Conservation (phyloP, 306 rosid genomes). For the Quercus parvula region DNA sequence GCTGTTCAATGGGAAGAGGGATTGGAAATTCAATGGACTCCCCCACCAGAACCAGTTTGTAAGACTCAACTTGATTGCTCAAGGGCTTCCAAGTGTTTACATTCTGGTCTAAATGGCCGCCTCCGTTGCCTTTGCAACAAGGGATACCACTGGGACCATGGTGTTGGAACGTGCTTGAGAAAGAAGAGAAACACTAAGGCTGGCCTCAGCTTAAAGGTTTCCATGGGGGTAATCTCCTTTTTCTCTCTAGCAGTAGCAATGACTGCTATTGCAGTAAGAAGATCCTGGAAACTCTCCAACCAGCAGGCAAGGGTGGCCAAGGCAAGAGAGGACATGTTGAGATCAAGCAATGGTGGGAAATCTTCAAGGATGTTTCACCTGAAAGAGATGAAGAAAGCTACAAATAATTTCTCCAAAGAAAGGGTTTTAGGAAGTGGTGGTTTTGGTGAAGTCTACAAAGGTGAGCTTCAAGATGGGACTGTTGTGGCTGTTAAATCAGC, state of each 20-base stretch:
- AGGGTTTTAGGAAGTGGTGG: slow-evolving; percentile 82
- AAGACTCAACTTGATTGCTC: slow-evolving; percentile 64
- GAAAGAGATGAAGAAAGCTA: slow-evolving; percentile 86
- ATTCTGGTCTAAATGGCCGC: slow-evolving; percentile 16
- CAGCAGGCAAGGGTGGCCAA: slow-evolving; percentile 38
- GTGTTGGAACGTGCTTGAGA: slow-evolving; percentile 50
- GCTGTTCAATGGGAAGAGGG: slow-evolving; percentile 87
- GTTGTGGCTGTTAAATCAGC: slow-evolving; percentile 87
- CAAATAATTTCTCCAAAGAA: slow-evolving; percentile 63
- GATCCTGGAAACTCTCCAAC: slow-evolving; percentile 31
- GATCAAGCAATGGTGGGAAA: slow-evolving; percentile 47
- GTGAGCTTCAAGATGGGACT: slow-evolving; percentile 75
- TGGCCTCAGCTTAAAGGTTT: slow-evolving; percentile 40
- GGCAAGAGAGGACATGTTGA: slow-evolving; percentile 59
- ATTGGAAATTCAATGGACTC: slow-evolving; percentile 83
- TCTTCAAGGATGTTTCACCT: slow-evolving; percentile 63
- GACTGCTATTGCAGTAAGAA: slow-evolving; percentile 35
- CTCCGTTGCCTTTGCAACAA: slow-evolving; percentile 65
- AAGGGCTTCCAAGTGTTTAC: slow-evolving; percentile 52
- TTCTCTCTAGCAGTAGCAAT: slow-evolving; percentile 44
- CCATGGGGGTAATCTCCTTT: slow-evolving; percentile 41
- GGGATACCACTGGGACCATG: slow-evolving; percentile 65
- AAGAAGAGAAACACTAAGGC: slow-evolving; percentile 34
- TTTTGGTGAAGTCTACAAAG: slow-evolving; percentile 90
- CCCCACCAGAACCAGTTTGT: slow-evolving; percentile 74